Evolutionary conservation across 768 basidiomycete species (phyloP).

Genomic region (Suillus plorans): DNA sequence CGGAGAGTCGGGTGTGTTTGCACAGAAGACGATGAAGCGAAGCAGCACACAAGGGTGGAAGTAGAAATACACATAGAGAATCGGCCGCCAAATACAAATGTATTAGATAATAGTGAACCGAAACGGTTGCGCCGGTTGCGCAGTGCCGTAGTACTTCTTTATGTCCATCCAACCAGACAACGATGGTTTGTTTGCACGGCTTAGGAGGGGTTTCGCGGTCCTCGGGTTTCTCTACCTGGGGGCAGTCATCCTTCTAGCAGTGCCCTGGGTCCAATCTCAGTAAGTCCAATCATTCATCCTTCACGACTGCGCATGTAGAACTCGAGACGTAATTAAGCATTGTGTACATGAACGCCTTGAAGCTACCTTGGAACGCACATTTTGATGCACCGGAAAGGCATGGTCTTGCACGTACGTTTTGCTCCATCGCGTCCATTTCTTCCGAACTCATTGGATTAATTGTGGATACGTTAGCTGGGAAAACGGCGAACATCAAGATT

Average conservation of each 20-base stretch:
- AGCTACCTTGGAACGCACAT: constrained; percentile 59
- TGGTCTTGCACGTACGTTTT: constrained; percentile 72
- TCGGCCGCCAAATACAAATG: no score
- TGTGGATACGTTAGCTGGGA: constrained; percentile 53
- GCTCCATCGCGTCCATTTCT: not conserved
- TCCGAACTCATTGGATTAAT: not conserved
- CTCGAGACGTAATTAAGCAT: constrained; percentile 34
- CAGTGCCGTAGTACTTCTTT: not conserved
- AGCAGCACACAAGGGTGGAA: not conserved
- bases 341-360: constrained; percentile 67
- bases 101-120: no score
- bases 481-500: constrained; percentile 71
- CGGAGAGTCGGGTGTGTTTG: not conserved
- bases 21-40: not conserved
- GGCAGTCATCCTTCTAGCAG: constrained; percentile 50
- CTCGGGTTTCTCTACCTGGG: constrained; percentile 54
- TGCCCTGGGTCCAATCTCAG: constrained; percentile 72
- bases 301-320: constrained; percentile 17
- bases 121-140: no score
- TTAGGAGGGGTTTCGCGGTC: constrained; percentile 35
- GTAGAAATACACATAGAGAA: not conserved
- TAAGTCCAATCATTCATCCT: constrained; percentile 34
- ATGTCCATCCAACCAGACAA: not conserved
- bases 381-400: constrained; percentile 74
- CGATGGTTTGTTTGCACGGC: constrained; percentile 21